A percentile compares a stretch with the other conserved stretches of the same genome.
phyloP scores from a whole-genome alignment of 169 alveolate genomes.

The Plasmodium sp. region DNA sequence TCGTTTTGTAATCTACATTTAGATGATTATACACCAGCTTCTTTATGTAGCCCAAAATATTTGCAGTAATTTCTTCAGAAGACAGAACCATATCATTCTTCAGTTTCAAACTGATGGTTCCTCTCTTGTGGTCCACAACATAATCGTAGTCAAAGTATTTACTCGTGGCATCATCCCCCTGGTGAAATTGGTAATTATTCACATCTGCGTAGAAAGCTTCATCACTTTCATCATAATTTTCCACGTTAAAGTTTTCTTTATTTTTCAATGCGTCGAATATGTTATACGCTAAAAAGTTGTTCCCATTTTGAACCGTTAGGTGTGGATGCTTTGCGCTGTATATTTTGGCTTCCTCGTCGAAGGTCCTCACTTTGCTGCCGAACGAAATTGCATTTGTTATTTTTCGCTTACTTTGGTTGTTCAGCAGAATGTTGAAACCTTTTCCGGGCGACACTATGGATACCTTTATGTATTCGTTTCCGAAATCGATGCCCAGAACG shows the following conservation, averaged over 20 bases:
- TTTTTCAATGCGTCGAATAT: conserved; percentile 36
- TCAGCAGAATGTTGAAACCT: conserved; percentile 81
- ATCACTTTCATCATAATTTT: conserved; percentile 42
- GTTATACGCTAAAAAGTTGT: conserved; percentile 39
- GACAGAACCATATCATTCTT: conserved; percentile 77
- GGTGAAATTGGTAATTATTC: conserved; percentile 25
- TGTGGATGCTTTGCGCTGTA: conserved; percentile 66
- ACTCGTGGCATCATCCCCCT: not conserved
- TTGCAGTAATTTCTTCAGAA: conserved; percentile 82
- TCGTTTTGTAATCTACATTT: conserved; percentile 71
- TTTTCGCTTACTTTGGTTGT: conserved; percentile 84
- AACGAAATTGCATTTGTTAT: conserved; percentile 81
- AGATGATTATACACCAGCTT: conserved; percentile 78
- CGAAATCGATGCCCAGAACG: conserved; percentile 84
- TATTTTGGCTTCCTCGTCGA: conserved; percentile 80
- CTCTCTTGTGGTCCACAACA: conserved; percentile 58
- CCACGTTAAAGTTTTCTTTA: conserved; percentile 26
- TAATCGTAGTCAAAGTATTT: conserved; percentile 71
- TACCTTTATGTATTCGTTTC: conserved; percentile 84
- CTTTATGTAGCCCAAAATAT: conserved; percentile 82
- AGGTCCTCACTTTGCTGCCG: conserved; percentile 78
- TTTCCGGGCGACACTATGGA: conserved; percentile 85
- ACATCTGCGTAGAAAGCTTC: conserved; percentile 31
- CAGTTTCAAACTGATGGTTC: conserved; percentile 75
- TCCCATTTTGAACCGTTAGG: conserved; percentile 48